phyloP scores from a whole-genome alignment of 2,329 filamentous ascomycete species.

The Epichloe typhina region DNA sequence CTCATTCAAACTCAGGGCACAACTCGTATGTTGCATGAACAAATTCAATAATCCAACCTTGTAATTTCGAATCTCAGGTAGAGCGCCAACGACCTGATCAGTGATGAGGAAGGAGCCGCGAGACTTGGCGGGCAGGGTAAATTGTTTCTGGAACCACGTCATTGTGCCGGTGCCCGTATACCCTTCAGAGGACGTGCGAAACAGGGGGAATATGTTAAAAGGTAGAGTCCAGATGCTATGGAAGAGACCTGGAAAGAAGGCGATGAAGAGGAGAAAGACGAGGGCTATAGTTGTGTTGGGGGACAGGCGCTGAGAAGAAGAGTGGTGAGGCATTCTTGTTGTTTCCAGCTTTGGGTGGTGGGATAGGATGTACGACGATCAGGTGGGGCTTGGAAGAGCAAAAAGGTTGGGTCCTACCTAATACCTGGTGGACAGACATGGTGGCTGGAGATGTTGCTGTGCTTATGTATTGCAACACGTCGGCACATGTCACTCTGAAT shows the following conservation, averaged over 20 bases:
- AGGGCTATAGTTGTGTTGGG: constrained; percentile 31
- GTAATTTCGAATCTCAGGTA: constrained; percentile 74
- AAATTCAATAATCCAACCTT: constrained; percentile 78
- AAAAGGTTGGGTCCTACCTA: background rate
- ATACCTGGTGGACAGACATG: no score
- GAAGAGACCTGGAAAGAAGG: constrained; percentile 40
- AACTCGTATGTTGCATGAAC: constrained; percentile 92
- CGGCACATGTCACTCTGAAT: no score
- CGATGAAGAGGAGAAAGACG: constrained; percentile 32
- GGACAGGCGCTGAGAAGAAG: constrained; percentile 15
- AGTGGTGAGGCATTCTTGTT: constrained; percentile 3
- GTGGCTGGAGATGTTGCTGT: background rate
- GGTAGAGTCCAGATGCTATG: constrained; percentile 39
- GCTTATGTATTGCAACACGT: background rate
- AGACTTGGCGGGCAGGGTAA: constrained; percentile 62
- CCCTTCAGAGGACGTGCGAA: constrained; percentile 14
- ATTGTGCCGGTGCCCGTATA: constrained; percentile 27
- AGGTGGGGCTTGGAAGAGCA: background rate
- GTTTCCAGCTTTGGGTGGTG: background rate
- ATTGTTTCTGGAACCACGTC: constrained; percentile 77
- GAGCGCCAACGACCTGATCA: constrained; percentile 51
- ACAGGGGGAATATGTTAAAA: constrained; percentile 26
- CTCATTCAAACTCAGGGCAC: constrained; percentile 84
- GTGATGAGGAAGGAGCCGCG: constrained; percentile 88
- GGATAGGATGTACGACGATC: constrained; percentile 4